Evolutionary conservation across 768 basidiomycete genomes (phyloP).

Genomic region (Tylopilus rubrobrunneus): DNA sequence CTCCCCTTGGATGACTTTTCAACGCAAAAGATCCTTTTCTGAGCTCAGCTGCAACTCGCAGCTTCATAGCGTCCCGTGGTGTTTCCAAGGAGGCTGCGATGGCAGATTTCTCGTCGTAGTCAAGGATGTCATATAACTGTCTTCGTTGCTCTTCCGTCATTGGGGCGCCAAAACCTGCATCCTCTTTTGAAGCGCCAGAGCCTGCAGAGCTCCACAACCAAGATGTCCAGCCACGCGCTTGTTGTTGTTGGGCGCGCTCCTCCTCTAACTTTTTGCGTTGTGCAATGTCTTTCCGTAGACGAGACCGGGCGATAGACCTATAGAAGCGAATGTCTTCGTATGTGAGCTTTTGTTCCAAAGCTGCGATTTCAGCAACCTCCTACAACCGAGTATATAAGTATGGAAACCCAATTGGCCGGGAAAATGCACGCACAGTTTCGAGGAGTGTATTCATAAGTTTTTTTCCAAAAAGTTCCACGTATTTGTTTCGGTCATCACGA

Average conservation of each 20-base stretch:
- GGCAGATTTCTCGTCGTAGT: conserved; percentile 86
- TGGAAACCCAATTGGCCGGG: background rate
- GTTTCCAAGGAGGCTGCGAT: conserved; percentile 65
- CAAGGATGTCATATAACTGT: conserved; percentile 84
- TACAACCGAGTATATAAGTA: conserved; percentile 22
- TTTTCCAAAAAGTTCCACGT: conserved; percentile 82
- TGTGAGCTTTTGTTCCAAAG: conserved; percentile 75
- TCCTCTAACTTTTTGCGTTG: conserved; percentile 63
- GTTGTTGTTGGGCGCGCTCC: conserved; percentile 54
- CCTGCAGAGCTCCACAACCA: conserved; percentile 83
- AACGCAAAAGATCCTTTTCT: conserved; percentile 86
- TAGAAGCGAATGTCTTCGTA: conserved; percentile 98
- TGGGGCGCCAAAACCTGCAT: conserved; percentile 54
- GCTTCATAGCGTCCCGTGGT: conserved; percentile 76
- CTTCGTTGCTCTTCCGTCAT: conserved; percentile 91
- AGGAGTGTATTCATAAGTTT: conserved; percentile 53
- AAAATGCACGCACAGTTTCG: conserved; percentile 46
- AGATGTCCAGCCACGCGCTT: conserved; percentile 55
- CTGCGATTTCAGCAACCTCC: conserved; percentile 53
- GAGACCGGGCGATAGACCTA: conserved; percentile 88
- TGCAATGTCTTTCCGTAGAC: conserved; percentile 79
- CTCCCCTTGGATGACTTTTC: conserved; percentile 65
- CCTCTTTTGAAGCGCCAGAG: conserved; percentile 39
- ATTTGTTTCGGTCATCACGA: conserved; percentile 80
- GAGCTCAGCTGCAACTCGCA: conserved; percentile 70